Percentiles rank a stretch among this genome's conserved stretches.
phyloP scores from a whole-genome alignment of 305 asterid genomes.

The Solanum hybrid region DNA sequence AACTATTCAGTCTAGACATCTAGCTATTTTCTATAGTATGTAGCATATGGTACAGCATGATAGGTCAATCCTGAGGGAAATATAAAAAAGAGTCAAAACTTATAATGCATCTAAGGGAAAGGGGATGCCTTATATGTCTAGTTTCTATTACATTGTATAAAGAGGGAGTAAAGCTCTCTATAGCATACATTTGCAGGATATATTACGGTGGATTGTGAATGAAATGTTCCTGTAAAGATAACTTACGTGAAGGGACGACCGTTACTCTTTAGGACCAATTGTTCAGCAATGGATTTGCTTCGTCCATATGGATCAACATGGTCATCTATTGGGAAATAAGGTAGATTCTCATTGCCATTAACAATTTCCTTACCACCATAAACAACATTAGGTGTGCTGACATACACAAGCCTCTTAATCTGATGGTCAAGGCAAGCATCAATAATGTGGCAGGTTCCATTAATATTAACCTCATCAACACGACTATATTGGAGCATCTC shows the following conservation, averaged over 20 bases:
- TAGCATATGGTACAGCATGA: background rate
- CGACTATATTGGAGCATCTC: constrained; percentile 86
- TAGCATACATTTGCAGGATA: background rate
- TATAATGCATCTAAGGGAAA: background rate
- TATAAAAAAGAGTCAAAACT: background rate
- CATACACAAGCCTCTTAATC: constrained; percentile 69
- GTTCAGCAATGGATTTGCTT: constrained; percentile 89
- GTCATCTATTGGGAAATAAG: constrained; percentile 79
- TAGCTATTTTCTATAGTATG: background rate
- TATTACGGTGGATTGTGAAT: background rate
- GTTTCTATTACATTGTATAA: background rate
- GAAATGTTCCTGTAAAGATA: background rate
- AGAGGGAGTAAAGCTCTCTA: background rate
- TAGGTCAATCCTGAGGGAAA: background rate
- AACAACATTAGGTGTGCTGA: constrained; percentile 80
- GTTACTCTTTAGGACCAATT: constrained; percentile 69
- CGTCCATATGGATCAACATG: constrained; percentile 86
- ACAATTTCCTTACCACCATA: constrained; percentile 83
- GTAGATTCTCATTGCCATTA: constrained; percentile 77
- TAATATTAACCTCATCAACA: constrained; percentile 70
- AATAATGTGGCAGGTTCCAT: constrained; percentile 72
- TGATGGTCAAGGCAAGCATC: constrained; percentile 78
- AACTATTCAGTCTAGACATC: background rate
- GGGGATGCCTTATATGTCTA: background rate
- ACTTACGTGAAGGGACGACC: constrained; percentile 73